phyloP scores from a whole-genome alignment of 805 yeast species.

The Jamesozyma hellenica region DNA sequence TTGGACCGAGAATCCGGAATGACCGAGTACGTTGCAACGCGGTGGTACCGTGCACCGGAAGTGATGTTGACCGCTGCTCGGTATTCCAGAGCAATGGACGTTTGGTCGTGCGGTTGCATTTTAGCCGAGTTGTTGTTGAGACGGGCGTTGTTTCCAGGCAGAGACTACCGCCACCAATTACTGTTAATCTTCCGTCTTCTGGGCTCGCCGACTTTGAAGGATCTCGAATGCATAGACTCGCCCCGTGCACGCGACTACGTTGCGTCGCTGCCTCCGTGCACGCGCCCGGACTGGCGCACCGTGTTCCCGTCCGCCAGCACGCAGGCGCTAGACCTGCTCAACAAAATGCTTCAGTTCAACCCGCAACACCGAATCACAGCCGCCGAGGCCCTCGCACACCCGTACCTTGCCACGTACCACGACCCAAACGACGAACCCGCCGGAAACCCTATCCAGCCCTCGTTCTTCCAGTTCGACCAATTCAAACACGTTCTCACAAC shows the following conservation, averaged over 20 bases:
- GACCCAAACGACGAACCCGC: constrained; percentile 91
- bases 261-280: constrained; percentile 59
- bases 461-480: constrained; percentile 83
- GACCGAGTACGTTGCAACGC: constrained; percentile 96
- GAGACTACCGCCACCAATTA: constrained; percentile 86
- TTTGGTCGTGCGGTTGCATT: constrained; percentile 96
- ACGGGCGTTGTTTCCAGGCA: constrained; percentile 84
- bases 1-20: constrained; percentile 32
- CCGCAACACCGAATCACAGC: constrained; percentile 79
- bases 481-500: constrained; percentile 68
- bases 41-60: constrained; percentile 98
- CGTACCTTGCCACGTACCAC: constrained; percentile 79
- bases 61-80: constrained; percentile 91
- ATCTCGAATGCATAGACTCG: constrained; percentile 63
- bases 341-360: constrained; percentile 69
- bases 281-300: constrained; percentile 12
- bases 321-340: constrained; percentile 54
- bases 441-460: constrained; percentile 72
- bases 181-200: constrained; percentile 73
- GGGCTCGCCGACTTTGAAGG: constrained; percentile 81
- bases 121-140: constrained; percentile 83
- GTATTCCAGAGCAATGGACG: constrained; percentile 89
- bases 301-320: constrained; percentile 49
- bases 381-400: constrained; percentile 74
- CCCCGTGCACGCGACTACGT: constrained; percentile 85